Evolutionary conservation across 352 stramenopile species (phyloP).

Genomic region (Phytophthora pseudosyringae): DNA sequence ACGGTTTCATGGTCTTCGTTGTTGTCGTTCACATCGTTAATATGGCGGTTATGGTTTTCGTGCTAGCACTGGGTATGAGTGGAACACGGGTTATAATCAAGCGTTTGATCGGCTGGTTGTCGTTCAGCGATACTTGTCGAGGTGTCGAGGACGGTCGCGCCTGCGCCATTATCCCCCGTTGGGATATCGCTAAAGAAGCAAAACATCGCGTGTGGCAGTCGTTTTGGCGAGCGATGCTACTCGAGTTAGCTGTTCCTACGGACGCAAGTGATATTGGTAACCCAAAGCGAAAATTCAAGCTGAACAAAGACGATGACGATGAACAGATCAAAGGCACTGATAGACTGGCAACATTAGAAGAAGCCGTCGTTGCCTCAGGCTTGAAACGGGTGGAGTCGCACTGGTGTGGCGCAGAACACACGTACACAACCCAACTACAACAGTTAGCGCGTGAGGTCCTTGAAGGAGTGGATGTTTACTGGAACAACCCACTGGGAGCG

Average conservation of each 20-base stretch:
- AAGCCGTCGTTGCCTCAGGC: neutral
- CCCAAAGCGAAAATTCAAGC: neutral
- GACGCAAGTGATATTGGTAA: neutral
- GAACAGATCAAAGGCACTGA: neutral
- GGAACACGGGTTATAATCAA: neutral
- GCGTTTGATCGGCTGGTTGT: neutral
- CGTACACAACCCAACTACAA: neutral
- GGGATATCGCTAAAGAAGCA: neutral
- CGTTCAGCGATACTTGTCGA: neutral
- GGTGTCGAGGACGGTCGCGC: neutral
- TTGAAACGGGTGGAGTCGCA: neutral
- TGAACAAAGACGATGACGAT: neutral
- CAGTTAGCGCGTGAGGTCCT: neutral
- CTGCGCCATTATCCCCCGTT: neutral
- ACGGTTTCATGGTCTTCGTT: neutral
- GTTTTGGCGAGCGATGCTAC: neutral
- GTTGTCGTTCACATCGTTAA: neutral
- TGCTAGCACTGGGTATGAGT: neutral
- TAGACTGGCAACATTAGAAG: neutral
- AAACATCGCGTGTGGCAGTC: constrained; percentile 1
- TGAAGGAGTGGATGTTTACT: neutral
- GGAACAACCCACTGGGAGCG: neutral
- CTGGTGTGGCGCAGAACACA: neutral
- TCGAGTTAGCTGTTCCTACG: neutral
- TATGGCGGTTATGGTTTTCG: neutral